Conservation (phyloP, 2,329 filamentous ascomycete species). For the Pseudogymnoascus sp. region DNA sequence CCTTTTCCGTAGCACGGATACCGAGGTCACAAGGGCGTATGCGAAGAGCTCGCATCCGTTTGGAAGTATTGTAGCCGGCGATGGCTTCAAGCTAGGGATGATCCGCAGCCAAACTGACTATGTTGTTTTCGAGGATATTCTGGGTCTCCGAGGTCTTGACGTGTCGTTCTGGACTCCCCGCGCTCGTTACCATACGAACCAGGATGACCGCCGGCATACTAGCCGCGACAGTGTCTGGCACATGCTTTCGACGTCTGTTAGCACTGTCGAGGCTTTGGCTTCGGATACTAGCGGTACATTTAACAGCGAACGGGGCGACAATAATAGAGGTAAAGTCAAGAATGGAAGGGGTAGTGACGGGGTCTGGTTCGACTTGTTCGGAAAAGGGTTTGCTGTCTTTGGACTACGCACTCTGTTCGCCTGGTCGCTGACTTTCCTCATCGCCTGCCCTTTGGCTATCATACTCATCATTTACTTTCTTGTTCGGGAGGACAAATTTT, state of each 20-base stretch:
- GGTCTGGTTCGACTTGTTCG: constrained; percentile 94
- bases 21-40: constrained; percentile 76
- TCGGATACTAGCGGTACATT: constrained; percentile 60
- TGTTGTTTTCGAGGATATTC: constrained; percentile 65
- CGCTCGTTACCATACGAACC: constrained; percentile 79
- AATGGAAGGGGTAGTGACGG: constrained; percentile 60
- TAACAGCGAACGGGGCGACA: constrained; percentile 46
- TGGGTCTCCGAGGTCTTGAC: constrained; percentile 81
- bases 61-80: constrained; percentile 70
- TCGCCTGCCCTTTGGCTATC: constrained; percentile 68
- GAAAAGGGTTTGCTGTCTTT: constrained; percentile 69
- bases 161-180: constrained; percentile 85
- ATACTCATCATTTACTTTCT: constrained; percentile 61
- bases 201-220: constrained; percentile 77
- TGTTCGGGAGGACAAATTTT: constrained; percentile 69
- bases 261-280: constrained; percentile 64
- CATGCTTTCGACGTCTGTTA: constrained; percentile 80
- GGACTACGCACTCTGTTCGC: constrained; percentile 77
- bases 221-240: constrained; percentile 72
- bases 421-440: constrained; percentile 73
- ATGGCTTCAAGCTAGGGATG: constrained; percentile 72
- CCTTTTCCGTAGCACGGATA: constrained; percentile 80
- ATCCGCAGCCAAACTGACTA: constrained; percentile 88
- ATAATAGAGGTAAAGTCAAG: constrained; percentile 50
- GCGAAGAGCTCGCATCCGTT: constrained; percentile 65